Conservation (phyloP, 1,284 basidiomycete species). For the Puccinia brachypodii region DNA sequence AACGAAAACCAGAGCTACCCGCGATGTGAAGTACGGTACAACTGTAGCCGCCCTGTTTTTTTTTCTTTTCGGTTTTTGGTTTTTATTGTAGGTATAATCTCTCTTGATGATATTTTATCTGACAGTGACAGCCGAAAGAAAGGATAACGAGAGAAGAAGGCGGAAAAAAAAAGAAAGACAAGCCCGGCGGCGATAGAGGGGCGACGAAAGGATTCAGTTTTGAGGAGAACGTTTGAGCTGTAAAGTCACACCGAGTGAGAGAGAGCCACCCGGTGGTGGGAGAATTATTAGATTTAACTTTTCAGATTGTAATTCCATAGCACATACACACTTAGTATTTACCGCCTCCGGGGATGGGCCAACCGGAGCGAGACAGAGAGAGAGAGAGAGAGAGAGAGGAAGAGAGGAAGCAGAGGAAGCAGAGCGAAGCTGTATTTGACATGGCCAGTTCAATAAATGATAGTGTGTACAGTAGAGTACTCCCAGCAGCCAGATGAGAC, state of each 20-base stretch:
- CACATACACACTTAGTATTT: too few species aligned
- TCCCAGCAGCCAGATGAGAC: slow-evolving; percentile 19
- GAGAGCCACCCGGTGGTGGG: neutral
- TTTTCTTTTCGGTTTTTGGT: neutral
- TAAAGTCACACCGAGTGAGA: slow-evolving; percentile 5
- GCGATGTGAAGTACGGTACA: neutral
- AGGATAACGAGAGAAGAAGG: neutral
- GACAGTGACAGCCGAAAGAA: slow-evolving; percentile 21
- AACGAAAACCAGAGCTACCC: neutral
- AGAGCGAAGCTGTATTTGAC: too few species aligned
- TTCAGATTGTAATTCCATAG: neutral
- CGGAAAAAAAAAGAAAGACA: neutral
- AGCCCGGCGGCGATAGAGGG: slow-evolving; percentile 4
- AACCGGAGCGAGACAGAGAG: neutral
- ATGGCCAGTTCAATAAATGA: too few species aligned
- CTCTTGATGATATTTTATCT: neutral
- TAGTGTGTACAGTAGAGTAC: neutral
- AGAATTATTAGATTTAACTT: neutral
- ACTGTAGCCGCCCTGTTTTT: neutral
- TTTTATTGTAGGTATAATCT: neutral
- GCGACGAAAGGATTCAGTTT: neutral
- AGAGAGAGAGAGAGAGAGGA: neutral
- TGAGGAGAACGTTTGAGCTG: slow-evolving; percentile 19
- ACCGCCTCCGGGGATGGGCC: neutral
- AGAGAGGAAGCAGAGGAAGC: too few species aligned